Base-by-base conservation (phyloP, 495 filamentous ascomycete species). In the Jackrogersella minutella region DNA sequence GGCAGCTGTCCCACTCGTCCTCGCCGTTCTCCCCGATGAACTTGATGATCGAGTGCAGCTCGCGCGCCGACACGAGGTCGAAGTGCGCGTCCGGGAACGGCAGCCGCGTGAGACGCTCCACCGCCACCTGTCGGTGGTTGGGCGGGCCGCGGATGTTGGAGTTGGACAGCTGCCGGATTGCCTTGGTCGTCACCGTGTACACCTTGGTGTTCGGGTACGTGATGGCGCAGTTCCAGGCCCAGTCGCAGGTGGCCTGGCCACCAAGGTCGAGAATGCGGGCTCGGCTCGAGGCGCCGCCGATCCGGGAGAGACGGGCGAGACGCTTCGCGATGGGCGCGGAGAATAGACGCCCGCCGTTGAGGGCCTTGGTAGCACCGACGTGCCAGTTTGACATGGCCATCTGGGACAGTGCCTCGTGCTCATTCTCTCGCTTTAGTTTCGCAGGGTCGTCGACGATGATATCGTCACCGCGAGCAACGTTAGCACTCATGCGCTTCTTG, bases 181-280 rank as follows among this genome's bases (percentile, higher is more conserved):
- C 77, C 76, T 90, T 89, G 64, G 87, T 89, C 22, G 88, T 88
- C 43, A 91, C 92, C 3, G 93, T 97, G 76, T 93, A 95, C 44
- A 97, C 87, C 74, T 90, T 91, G 44, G 89, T 86, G 70, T 93
- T 88, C 10, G 89, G 91, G 74, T 93, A 93, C 71, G 92, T 90
- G 28, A 88, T 81, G 0, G 95, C 93, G 28, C 91, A 88, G 74
- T 94, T 87, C 95, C 95, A 99, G 24, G 90, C 96, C 95, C 95
- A 99, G 77, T 96, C 93, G 73, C 91, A 92, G 9, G 90, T 84
- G 3, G 87, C 84, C 72, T 93, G 89, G 39, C 95, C 95, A 17
- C 91, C 93, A 28, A 98, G 87, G 71, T 99, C 95, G 33, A 99
- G 84, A 46, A 98, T 90, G 28, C 92, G 81, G 2, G 85, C 84